Conservation (phyloP, 163 green algal species). For the Volvox carteri region DNA sequence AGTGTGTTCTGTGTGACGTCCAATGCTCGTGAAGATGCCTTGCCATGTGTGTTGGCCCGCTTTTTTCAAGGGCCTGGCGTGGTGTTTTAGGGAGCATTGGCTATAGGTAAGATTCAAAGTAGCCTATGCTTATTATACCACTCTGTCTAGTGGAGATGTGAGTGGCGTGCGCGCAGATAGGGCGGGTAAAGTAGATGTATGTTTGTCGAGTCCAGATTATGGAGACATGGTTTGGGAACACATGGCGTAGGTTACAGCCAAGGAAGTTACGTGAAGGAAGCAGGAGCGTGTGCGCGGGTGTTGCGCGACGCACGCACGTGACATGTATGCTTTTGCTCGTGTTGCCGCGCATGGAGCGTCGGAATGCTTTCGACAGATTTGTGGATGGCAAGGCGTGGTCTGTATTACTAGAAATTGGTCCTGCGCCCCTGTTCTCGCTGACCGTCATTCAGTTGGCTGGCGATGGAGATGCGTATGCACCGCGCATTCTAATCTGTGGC, state of each 20-base stretch:
- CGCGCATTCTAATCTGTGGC: neutral
- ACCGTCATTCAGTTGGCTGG: neutral
- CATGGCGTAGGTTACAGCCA: neutral
- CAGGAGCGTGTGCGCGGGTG: conserved; percentile 42
- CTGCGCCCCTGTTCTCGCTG: conserved; percentile 13
- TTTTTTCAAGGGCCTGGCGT: conserved; percentile 32
- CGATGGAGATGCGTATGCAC: conserved; percentile 39
- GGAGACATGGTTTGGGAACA: too few species aligned
- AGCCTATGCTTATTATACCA: conserved; percentile 28
- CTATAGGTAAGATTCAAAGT: conserved; percentile 8
- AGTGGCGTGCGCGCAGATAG: conserved; percentile 30
- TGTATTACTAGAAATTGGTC: conserved; percentile 36
- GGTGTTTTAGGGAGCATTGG: conserved; percentile 23
- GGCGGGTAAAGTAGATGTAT: neutral
- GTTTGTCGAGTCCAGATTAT: too few species aligned
- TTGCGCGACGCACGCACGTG: too few species aligned
- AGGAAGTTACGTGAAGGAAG: neutral
- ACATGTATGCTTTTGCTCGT: neutral
- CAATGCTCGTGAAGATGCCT: conserved; percentile 13
- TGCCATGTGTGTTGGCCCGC: neutral
- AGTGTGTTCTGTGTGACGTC: neutral
- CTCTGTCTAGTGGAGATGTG: neutral
- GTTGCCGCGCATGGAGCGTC: neutral
- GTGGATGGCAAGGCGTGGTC: neutral
- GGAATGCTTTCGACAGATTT: neutral